Evolutionary conservation across 495 filamentous ascomycete genomes (phyloP), one percentile per base, ranked within the genome.

Genomic region (Lophium mytilinum): DNA sequence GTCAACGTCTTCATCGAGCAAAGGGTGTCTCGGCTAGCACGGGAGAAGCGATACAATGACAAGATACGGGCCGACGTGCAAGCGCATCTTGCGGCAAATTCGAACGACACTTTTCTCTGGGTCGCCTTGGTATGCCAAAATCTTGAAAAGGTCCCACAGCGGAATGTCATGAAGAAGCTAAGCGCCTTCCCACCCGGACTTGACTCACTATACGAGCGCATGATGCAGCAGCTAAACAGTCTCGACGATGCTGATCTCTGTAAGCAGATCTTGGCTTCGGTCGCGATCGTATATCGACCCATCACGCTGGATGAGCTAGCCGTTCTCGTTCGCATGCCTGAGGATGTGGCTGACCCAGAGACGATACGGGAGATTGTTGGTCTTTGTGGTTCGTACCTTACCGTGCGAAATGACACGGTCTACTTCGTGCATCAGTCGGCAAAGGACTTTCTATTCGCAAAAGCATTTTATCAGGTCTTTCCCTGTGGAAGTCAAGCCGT

Each of bases 121-220:
- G 69, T 70, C n/a, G 64, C 68, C 21, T 49, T 68, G 34, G 60
- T 68, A n/a, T n/a, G n/a, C n/a, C n/a, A n/a, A n/a, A n/a, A n/a
- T n/a, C n/a, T n/a, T n/a, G n/a, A n/a, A n/a, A n/a, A n/a, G n/a
- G n/a, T n/a, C n/a, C n/a, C n/a, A n/a, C n/a, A n/a, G n/a, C n/a
- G n/a, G n/a, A n/a, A n/a, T n/a, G n/a, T n/a, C n/a, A n/a, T n/a
- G n/a, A n/a, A n/a, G n/a, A n/a, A n/a, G n/a, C n/a, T n/a, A n/a
- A n/a, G n/a, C n/a, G n/a, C n/a, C n/a, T n/a, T n/a, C n/a, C n/a
- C n/a, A n/a, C n/a, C n/a, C n/a, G n/a, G n/a, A n/a, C n/a, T n/a
- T n/a, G n/a, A n/a, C n/a, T n/a, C n/a, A n/a, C n/a, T n/a, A n/a
- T n/a, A n/a, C n/a, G n/a, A n/a, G n/a, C n/a, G n/a, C n/a, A n/a